These are phyloP conservation scores for Melaleuca quinquenervia DNA, from an alignment of 345 rosid genomes.

Conservation along the genomic window DNA sequence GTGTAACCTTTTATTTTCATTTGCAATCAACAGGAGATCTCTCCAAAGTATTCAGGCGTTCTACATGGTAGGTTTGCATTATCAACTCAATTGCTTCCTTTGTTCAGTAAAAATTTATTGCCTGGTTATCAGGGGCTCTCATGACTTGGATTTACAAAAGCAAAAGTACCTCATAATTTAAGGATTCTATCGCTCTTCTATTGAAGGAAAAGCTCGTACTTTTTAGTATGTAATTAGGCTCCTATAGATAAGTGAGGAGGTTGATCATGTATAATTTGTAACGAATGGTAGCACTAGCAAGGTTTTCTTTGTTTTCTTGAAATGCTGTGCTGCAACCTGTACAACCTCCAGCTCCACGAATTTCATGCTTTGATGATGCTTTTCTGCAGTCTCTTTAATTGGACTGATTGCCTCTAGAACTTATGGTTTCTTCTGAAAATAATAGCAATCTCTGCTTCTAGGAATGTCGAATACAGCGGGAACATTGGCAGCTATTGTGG, in stretches of 20 bases:
- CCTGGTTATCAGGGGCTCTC: not conserved
- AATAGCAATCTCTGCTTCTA: slow-evolving; percentile 13
- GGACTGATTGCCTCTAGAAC: not conserved
- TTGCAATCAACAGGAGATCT: slow-evolving; percentile 58
- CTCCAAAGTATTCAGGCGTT: slow-evolving; percentile 87
- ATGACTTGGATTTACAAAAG: not conserved
- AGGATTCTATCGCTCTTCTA: not conserved
- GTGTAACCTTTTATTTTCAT: not conserved
- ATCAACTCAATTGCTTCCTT: not conserved
- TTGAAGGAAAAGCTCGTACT: not conserved
- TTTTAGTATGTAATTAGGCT: not conserved
- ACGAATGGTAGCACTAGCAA: not conserved
- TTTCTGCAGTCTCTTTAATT: not conserved
- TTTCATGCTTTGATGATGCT: not conserved
- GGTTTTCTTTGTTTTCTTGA: not conserved
- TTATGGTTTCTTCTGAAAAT: not conserved
- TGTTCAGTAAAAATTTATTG: not conserved
- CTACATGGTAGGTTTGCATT: slow-evolving; percentile 49
- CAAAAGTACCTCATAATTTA: not conserved
- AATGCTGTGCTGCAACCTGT: not conserved
- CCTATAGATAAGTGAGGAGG: not conserved
- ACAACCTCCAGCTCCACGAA: not conserved
- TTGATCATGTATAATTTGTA: not conserved
- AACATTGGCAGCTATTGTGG: slow-evolving; percentile 81
- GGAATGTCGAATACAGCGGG: slow-evolving; percentile 87